Base-by-base conservation (phyloP, 805 yeast species). In the Saccharomycopsis malanga region DNA sequence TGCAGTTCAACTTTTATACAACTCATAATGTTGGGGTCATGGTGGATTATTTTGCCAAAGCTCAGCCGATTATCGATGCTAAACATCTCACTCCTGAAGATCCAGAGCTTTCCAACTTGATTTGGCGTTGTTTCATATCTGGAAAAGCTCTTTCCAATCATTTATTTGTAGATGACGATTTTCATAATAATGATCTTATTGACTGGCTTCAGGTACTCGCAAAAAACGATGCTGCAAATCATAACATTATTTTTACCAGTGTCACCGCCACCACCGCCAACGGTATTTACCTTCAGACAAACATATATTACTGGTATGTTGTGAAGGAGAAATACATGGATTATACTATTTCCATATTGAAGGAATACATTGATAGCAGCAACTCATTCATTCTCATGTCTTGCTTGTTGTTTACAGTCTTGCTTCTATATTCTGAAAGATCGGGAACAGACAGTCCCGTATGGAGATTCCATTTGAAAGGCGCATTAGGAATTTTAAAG, bases 401-500 rank as follows among this genome's bases (percentile, higher is more conserved):
- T 14, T 48, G 48, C 21, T 34, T 43, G 17, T 34, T 48, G 6
- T 44, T 48, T 21, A 43, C 48, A 14, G 47, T 48, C 36, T 27
- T 48, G 15, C 27, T 48, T 4, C 17, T 48, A 12, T 48, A 37
- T 17, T 34, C 41, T 18, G 51, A 48, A 35, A 30, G 48, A 25
- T 39, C 45, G 4, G 48, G 44, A 1, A 44, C 51, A 2, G 44
- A 44, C 22, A 36, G 44, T 4, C 40, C 43, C 14, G 51, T 43
- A 4, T 48, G 51, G 51, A 38, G 51, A 34, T 39, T 42, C 24
- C 51, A 48, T 39, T 32, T 48, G 34, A 29, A 34, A 15, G 51
- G 51, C 20, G 51, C 51, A 3, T 15, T 38, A 6, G 51, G 41
- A 15, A 38, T 48, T n/a, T 27, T 48, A 24, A 34, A 22, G n/a